phyloP scores from a whole-genome alignment of 1,284 basidiomycete genomes.

The Apiotrichum sp. region DNA sequence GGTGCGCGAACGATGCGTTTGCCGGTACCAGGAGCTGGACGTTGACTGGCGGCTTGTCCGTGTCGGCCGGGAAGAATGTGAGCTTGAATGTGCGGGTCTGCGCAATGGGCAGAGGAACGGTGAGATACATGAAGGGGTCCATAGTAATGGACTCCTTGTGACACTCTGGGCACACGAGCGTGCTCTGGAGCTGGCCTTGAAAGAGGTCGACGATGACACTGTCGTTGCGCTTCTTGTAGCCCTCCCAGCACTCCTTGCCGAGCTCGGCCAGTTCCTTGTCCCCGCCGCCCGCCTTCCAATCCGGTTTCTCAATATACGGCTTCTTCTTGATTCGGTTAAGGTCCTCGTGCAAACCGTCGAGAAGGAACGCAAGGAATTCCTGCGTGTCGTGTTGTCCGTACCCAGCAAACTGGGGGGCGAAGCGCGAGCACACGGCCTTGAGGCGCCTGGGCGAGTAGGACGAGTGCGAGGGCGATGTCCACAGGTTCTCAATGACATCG shows the following conservation, averaged over 20 bases:
- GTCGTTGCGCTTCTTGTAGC: constrained; percentile 96
- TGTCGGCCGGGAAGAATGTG: constrained; percentile 73
- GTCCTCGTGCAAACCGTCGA: constrained; percentile 59
- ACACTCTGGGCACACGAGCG: constrained; percentile 92
- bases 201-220: constrained; percentile 98
- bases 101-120: constrained; percentile 83
- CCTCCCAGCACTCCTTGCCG: constrained; percentile 87
- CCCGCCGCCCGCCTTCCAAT: constrained; percentile 88
- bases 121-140: constrained; percentile 99
- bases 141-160: constrained; percentile 96
- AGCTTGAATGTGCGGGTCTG: constrained; percentile 76
- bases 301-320: constrained; percentile 90
- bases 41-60: constrained; percentile 47
- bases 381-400: constrained; percentile 61
- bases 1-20: constrained; percentile 70
- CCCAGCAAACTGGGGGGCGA: constrained; percentile 57
- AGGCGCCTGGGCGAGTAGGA: constrained; percentile 80
- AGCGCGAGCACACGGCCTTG: constrained; percentile 64
- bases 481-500: constrained; percentile 72
- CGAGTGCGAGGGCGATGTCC: constrained; percentile 49
- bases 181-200: constrained; percentile 80
- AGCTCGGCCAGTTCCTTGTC: constrained; percentile 75
- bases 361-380: constrained; percentile 57
- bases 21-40: constrained; percentile 68
- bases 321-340: constrained; percentile 57